A percentile compares a stretch with the other conserved stretches of the same genome.
Conservation (phyloP, 2,329 filamentous ascomycete genomes). For the Colletotrichum tanaceti region DNA sequence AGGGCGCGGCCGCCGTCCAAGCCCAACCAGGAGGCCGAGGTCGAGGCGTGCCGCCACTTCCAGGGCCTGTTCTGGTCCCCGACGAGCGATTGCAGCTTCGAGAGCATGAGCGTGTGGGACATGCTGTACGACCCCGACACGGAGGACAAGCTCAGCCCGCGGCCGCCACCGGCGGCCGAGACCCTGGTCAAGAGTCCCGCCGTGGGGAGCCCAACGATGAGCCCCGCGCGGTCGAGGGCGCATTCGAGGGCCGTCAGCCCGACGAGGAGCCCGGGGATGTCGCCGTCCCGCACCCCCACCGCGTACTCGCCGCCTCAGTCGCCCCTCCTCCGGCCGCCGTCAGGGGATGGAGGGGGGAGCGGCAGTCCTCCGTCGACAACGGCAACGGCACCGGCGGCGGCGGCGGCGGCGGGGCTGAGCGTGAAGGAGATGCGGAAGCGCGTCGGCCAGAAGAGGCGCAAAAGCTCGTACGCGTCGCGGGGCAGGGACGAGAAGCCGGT, state of each 20-base stretch:
- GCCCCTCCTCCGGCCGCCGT: constrained; percentile 20
- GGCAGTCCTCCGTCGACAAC: too few species aligned
- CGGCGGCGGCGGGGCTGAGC: neutral
- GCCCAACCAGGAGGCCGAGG: constrained; percentile 39
- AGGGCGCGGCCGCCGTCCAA: constrained; percentile 24
- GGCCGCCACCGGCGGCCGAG: constrained; percentile 6
- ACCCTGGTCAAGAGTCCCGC: constrained; percentile 1
- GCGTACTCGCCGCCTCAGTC: constrained; percentile 25
- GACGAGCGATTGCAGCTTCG: constrained; percentile 37
- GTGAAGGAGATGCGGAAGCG: constrained; percentile 27
- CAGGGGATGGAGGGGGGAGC: neutral
- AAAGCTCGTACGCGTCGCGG: constrained; percentile 24
- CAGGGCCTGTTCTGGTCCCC: constrained; percentile 40
- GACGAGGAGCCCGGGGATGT: constrained; percentile 1
- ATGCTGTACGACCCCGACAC: constrained; percentile 41
- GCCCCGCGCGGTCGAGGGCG: constrained; percentile 19
- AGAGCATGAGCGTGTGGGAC: constrained; percentile 40
- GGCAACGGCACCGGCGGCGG: neutral
- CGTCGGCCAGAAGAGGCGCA: constrained; percentile 26
- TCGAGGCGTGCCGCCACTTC: constrained; percentile 39
- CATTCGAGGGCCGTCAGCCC: constrained; percentile 1
- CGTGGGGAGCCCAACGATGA: neutral
- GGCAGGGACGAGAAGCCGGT: constrained; percentile 21
- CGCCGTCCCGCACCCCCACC: neutral
- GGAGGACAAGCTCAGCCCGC: constrained; percentile 34